Evolutionary conservation across 2,329 filamentous ascomycete species (phyloP).

Genomic region (Didymella glomerata): DNA sequence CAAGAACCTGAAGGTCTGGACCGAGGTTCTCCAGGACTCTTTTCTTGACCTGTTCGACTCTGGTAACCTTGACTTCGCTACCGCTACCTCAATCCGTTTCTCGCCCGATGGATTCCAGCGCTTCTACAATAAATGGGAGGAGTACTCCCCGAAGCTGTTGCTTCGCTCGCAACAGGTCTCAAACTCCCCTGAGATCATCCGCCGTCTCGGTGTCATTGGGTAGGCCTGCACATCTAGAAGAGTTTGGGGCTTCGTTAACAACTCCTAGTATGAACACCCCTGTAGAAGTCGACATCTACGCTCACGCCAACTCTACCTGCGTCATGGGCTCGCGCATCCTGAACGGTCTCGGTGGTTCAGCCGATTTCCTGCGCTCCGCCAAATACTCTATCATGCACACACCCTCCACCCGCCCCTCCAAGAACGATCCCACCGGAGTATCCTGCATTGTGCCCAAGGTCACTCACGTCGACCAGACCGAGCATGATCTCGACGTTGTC

Average conservation of each 20-base stretch:
- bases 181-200: slow-evolving; percentile 90
- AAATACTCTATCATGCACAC: slow-evolving; percentile 97
- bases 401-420: slow-evolving; percentile 79
- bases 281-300: slow-evolving; percentile 93
- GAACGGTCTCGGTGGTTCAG: slow-evolving; percentile 82
- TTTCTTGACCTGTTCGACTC: slow-evolving; percentile 93
- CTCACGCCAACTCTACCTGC: slow-evolving; percentile 89
- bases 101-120: slow-evolving; percentile 89
- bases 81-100: slow-evolving; percentile 88
- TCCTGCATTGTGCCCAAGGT: slow-evolving; percentile 93
- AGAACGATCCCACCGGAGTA: slow-evolving; percentile 82
- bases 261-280: slow-evolving; percentile 82
- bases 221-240: not conserved
- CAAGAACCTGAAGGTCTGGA: slow-evolving; percentile 90
- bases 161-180: slow-evolving; percentile 88
- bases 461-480: slow-evolving; percentile 91
- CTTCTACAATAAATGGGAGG: slow-evolving; percentile 87
- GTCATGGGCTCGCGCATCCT: slow-evolving; percentile 90
- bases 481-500: slow-evolving; percentile 89
- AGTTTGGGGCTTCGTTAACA: not conserved
- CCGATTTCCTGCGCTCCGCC: slow-evolving; percentile 79
- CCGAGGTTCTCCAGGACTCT: slow-evolving; percentile 89
- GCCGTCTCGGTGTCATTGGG: slow-evolving; percentile 81
- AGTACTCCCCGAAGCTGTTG: slow-evolving; percentile 81
- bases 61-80: slow-evolving; percentile 87